Evolutionary conservation across 306 rosid genomes (phyloP).

Genomic region (Medicago truncatula): DNA sequence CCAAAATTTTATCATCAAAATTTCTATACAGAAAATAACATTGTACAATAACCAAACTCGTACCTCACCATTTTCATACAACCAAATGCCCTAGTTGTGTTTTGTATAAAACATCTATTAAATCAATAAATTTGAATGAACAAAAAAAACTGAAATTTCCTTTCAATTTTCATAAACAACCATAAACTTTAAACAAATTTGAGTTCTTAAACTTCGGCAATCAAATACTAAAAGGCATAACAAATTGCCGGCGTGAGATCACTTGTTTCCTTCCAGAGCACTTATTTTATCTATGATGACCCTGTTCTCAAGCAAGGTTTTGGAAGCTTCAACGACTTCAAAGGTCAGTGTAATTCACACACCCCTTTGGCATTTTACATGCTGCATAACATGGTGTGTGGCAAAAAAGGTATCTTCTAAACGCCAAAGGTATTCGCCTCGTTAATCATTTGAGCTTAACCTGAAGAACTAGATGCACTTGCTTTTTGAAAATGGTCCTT

Average conservation of each 20-base stretch:
- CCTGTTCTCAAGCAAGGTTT: constrained; percentile 35
- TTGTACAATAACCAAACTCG: constrained; percentile 25
- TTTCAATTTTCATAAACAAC: constrained; percentile 12
- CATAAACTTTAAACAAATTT: constrained; percentile 24
- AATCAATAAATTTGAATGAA: constrained; percentile 13
- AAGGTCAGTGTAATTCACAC: constrained; percentile 14
- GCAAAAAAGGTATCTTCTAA: constrained; percentile 38
- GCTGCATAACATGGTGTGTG: constrained; percentile 42
- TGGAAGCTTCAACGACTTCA: constrained; percentile 31
- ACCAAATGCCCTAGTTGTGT: constrained; percentile 20
- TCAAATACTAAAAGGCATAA: constrained; percentile 21
- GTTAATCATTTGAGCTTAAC: constrained; percentile 65
- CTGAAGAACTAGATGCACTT: constrained; percentile 91
- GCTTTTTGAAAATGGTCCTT: constrained; percentile 83
- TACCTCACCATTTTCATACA: constrained; percentile 11
- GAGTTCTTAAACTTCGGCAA: constrained; percentile 22
- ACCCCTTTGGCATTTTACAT: constrained; percentile 39
- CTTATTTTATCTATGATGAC: constrained; percentile 29
- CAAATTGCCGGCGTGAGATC: constrained; percentile 36
- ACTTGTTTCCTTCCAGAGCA: constrained; percentile 33
- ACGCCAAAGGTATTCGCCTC: constrained; percentile 14
- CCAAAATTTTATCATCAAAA: constrained; percentile 28
- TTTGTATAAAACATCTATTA: constrained; percentile 28
- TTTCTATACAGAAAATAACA: constrained; percentile 34
- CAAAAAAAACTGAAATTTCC: constrained; percentile 5